Evolutionary conservation across 768 basidiomycete genomes (phyloP).

Genomic region (Mycena vitilis): DNA sequence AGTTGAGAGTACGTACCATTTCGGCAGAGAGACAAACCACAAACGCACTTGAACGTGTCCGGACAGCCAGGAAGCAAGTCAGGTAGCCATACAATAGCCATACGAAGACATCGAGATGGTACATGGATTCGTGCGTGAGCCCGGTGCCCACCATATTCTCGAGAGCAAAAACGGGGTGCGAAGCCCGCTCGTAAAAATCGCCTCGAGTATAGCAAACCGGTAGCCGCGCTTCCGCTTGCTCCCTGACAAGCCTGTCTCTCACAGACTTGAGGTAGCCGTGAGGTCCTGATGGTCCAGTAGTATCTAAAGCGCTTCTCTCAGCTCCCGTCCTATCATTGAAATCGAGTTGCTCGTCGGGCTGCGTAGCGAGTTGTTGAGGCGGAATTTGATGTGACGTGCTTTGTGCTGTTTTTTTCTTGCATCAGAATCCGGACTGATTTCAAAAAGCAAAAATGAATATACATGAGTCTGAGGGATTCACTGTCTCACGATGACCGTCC

Average conservation of each 20-base stretch:
- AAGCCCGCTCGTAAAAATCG: constrained; percentile 5
- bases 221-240: not conserved
- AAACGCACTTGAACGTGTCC: constrained; percentile 25
- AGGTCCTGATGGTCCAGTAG: not conserved
- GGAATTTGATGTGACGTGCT: too few relatives aligned
- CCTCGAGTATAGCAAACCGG: constrained; percentile 5
- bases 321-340: not conserved
- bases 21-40: constrained; percentile 14
- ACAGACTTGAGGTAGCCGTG: not conserved
- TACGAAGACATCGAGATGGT: constrained; percentile 7
- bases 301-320: not conserved
- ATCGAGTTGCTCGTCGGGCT: not conserved
- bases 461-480: too few relatives aligned
- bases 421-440: too few relatives aligned
- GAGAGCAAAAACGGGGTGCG: constrained; percentile 10
- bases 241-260: not conserved
- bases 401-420: too few relatives aligned
- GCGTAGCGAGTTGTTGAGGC: too few relatives aligned
- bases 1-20: constrained; percentile 9
- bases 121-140: not conserved
- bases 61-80: constrained; percentile 22
- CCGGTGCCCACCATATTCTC: not conserved
- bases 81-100: constrained; percentile 18
- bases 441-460: too few relatives aligned
- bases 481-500: too few relatives aligned